Conservation (phyloP, 2,329 filamentous ascomycete genomes). For the Berkeleyomyces rouxiae region DNA sequence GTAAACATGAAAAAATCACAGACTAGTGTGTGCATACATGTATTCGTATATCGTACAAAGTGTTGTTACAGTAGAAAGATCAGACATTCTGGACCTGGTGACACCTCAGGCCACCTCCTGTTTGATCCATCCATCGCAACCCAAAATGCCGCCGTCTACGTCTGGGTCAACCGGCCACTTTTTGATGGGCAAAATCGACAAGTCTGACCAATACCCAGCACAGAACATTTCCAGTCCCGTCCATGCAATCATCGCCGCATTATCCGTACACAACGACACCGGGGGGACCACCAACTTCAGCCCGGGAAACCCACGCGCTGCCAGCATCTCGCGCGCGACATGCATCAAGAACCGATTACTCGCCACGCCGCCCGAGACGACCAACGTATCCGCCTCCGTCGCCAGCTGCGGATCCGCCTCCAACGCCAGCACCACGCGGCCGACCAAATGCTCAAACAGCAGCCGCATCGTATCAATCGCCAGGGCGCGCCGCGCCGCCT, state of each 20-base stretch:
- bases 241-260: slow-evolving; percentile 97
- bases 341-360: slow-evolving; percentile 64
- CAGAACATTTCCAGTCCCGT: slow-evolving; percentile 82
- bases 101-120: background rate
- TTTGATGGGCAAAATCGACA: slow-evolving; percentile 41
- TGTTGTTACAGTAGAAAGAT: slow-evolving; percentile 14
- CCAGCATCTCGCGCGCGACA: slow-evolving; percentile 41
- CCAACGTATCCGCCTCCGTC: slow-evolving; percentile 40
- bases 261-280: slow-evolving; percentile 67
- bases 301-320: slow-evolving; percentile 45
- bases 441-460: slow-evolving; percentile 74
- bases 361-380: slow-evolving; percentile 82
- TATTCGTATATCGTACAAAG: slow-evolving; percentile 6
- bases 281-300: slow-evolving; percentile 61
- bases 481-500: slow-evolving; percentile 45
- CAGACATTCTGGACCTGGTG: background rate
- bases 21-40: background rate
- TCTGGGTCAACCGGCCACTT: slow-evolving; percentile 60
- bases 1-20: slow-evolving; percentile 5
- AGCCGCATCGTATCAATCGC: slow-evolving; percentile 61
- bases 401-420: slow-evolving; percentile 16
- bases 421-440: slow-evolving; percentile 46
- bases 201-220: slow-evolving; percentile 49
- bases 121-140: slow-evolving; percentile 32
- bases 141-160: slow-evolving; percentile 49